phyloP scores from a whole-genome alignment of 371 early-diverging fungal genomes.

The Mortierella sp. region DNA sequence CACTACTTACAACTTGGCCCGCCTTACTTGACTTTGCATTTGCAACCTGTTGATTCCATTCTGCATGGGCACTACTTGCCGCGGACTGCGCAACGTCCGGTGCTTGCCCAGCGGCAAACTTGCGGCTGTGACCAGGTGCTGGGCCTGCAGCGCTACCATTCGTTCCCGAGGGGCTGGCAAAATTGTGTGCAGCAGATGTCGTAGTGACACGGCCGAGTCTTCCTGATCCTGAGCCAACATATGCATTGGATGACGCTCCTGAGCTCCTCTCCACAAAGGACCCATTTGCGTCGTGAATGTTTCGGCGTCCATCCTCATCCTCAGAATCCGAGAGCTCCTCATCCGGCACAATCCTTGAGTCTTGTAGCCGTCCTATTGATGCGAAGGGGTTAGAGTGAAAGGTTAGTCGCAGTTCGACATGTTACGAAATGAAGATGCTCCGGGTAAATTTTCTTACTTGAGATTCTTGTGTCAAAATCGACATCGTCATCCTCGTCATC shows the following conservation, averaged over 20 bases:
- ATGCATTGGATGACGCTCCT: conserved; percentile 19
- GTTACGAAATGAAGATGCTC: neutral
- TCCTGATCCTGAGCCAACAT: conserved; percentile 11
- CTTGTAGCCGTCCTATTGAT: conserved; percentile 61
- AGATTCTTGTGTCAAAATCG: conserved; percentile 62
- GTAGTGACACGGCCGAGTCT: conserved; percentile 40
- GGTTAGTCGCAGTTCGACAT: neutral
- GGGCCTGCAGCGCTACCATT: conserved; percentile 20
- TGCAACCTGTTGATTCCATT: conserved; percentile 20
- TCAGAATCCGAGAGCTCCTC: conserved; percentile 76
- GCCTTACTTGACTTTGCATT: conserved; percentile 28
- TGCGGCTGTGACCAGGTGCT: conserved; percentile 11
- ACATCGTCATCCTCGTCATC: conserved; percentile 60
- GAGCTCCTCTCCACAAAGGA: conserved; percentile 25
- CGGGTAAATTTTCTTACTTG: conserved; percentile 55
- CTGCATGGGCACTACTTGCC: conserved; percentile 20
- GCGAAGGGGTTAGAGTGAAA: neutral
- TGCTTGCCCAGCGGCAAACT: conserved; percentile 18
- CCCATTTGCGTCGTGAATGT: conserved; percentile 42
- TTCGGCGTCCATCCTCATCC: conserved; percentile 63
- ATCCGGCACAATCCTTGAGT: conserved; percentile 66
- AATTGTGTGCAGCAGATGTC: conserved; percentile 40
- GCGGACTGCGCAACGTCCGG: conserved; percentile 13
- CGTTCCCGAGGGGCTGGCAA: conserved; percentile 22
- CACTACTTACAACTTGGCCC: neutral